Base-by-base conservation (phyloP, 2,329 filamentous ascomycete genomes). In the Bertia moriformis region DNA sequence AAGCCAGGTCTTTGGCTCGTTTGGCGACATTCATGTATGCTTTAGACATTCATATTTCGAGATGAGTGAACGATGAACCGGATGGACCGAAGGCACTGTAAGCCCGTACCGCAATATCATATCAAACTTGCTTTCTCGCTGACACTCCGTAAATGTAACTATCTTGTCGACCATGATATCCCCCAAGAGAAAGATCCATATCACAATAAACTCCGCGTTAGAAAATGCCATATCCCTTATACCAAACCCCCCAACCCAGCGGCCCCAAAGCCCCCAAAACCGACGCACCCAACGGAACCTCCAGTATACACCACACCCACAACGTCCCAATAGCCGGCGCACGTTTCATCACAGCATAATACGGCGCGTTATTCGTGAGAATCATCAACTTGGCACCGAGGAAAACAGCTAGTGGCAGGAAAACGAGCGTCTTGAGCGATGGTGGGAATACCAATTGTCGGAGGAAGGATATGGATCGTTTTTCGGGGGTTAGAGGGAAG, bases 401-500 rank as follows among this genome's bases (percentile, higher is more conserved):
- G n/a, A 51, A 32, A 3, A 53, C 38, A 18, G 59, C 51, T 4
- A 55, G 38, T 4, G 53, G 50, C 4, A 60, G 45, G 40, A 58
- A 59, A 3, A 56, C 32, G 4, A 54, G 20, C 4, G 59, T 60
- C 13, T 49, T 47, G 10, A 49, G 37, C 0, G 51, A 46, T 4
- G 54, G 56, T 14, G 57, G 56, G 19, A 59, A 35, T 10, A 35
- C 7, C 10, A 35, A 17, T 18, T 35, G 10, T 18, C 32, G 32
- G 7, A 35, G 12, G 32, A 35, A 35, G 7, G 32, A 35, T 7
- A 35, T 58, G 10, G 58, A 14, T 14, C 56, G 37, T 17, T 46
- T 46, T 17, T 51, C 46, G 3, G 56, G 37, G 17, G 54, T 53
- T 10, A 48, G 47, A 3, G 52, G 20, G 3, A 19, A 30, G 24